These are phyloP conservation scores for Pichia exigua DNA, from an alignment of 805 yeast species.

Conservation along the genomic window DNA sequence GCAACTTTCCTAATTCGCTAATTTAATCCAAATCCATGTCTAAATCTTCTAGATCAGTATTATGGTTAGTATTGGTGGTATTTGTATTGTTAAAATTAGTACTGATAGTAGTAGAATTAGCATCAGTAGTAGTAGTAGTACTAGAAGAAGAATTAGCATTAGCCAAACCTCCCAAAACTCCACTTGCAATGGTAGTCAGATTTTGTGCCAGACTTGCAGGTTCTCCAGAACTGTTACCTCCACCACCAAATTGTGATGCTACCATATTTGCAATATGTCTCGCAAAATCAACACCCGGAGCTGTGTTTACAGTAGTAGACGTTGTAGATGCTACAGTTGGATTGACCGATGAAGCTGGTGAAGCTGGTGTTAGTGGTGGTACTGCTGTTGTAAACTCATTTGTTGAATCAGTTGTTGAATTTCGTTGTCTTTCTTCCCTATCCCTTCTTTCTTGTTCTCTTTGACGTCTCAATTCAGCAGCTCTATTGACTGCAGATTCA, in stretches of 20 bases:
- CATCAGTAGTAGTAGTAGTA: background rate
- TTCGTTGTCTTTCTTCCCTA: background rate
- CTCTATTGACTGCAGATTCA: conserved; percentile 6
- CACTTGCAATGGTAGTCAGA: conserved; percentile 1
- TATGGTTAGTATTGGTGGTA: background rate
- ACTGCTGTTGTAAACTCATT: background rate
- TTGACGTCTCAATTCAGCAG: conserved; percentile 3
- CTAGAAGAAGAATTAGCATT: conserved; percentile 1
- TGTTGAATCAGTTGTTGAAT: background rate
- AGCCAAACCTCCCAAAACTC: conserved; percentile 1
- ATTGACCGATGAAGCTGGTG: background rate
- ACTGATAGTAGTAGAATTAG: background rate
- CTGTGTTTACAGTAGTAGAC: background rate
- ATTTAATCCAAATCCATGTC: conserved; percentile 8
- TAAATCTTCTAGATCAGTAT: background rate
- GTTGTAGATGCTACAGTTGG: background rate
- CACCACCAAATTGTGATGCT: conserved; percentile 6
- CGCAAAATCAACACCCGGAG: conserved; percentile 4
- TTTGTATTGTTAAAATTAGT: background rate
- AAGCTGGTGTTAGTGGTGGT: too few species aligned
- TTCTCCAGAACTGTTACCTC: background rate
- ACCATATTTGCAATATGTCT: conserved; percentile 7
- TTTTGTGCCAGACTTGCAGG: conserved; percentile 4
- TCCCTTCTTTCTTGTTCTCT: background rate
- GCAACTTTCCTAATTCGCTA: background rate